A percentile compares a stretch with the other conserved stretches of the same genome.
phyloP scores from a whole-genome alignment of 208 protist species.

The Zelonia costaricensis region DNA sequence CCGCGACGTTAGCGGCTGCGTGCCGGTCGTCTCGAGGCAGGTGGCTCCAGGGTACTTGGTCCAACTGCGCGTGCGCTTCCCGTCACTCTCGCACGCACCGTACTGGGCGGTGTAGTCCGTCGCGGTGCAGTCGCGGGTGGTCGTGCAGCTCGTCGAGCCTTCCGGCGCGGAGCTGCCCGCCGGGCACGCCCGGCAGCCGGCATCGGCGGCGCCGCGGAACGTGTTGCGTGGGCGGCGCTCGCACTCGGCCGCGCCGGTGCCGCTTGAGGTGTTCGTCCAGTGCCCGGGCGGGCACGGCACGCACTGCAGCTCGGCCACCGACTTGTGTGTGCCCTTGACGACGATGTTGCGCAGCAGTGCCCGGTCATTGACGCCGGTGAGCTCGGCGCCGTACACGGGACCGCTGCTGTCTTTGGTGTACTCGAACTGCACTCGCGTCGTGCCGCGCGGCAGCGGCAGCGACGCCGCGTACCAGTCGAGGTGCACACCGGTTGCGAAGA shows the following conservation, averaged over 20 bases:
- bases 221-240: no score
- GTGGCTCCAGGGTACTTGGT: background rate
- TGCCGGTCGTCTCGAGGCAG: background rate
- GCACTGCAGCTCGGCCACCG: background rate
- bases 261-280: background rate
- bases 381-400: background rate
- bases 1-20: background rate
- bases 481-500: no score
- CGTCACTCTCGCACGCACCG: background rate
- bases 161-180: no score
- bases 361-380: constrained; percentile 7
- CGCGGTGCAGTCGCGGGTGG: background rate
- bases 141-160: no score
- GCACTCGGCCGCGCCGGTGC: no score
- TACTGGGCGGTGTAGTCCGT: constrained; percentile 7
- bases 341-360: constrained; percentile 2
- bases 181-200: no score
- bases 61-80: constrained; percentile 9
- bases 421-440: background rate
- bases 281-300: background rate
- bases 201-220: no score
- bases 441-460: background rate
- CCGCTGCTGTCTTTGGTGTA: constrained; percentile 3
- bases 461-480: no score
- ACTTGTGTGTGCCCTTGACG: background rate